Evolutionary conservation across 352 stramenopile species (phyloP).

Genomic region (Blastocystis sp.): DNA sequence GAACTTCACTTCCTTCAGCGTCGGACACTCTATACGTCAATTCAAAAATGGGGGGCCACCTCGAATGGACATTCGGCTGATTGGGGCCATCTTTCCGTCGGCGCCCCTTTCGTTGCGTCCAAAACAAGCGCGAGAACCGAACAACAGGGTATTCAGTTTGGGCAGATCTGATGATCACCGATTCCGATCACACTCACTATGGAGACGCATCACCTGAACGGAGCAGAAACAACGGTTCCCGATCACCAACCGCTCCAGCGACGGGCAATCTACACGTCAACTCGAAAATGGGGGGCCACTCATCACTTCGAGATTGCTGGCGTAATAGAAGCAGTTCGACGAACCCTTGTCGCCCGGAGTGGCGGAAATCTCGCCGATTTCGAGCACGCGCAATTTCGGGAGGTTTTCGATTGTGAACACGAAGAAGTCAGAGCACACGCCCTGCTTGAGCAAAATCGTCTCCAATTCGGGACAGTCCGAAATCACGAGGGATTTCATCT

Average conservation of each 20-base stretch:
- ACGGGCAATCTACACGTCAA: neutral
- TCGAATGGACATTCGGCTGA: conserved; percentile 37
- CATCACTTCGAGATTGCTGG: neutral
- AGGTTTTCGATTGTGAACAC: conserved; percentile 44
- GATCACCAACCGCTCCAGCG: conserved; percentile 18
- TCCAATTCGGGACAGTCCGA: conserved; percentile 6
- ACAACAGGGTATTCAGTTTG: neutral
- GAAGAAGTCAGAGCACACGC: conserved; percentile 53
- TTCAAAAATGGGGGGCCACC: neutral
- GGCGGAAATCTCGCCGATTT: conserved; percentile 22
- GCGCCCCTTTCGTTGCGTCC: conserved; percentile 11
- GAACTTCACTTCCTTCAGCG: neutral
- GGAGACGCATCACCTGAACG: conserved; percentile 30
- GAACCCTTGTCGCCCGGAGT: neutral
- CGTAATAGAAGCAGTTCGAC: conserved; percentile 53
- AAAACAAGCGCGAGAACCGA: conserved; percentile 22
- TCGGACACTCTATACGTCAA: conserved; percentile 14
- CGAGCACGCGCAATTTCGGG: conserved; percentile 17
- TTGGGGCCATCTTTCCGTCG: neutral
- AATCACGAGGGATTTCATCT: conserved; percentile 48
- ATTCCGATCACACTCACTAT: neutral
- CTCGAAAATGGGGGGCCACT: neutral
- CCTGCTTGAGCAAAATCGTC: conserved; percentile 14
- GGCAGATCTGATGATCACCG: conserved; percentile 13
- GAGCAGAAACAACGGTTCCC: conserved; percentile 25